Base-by-base conservation (phyloP, 2,329 filamentous ascomycete genomes). In the Claviceps paspali region DNA sequence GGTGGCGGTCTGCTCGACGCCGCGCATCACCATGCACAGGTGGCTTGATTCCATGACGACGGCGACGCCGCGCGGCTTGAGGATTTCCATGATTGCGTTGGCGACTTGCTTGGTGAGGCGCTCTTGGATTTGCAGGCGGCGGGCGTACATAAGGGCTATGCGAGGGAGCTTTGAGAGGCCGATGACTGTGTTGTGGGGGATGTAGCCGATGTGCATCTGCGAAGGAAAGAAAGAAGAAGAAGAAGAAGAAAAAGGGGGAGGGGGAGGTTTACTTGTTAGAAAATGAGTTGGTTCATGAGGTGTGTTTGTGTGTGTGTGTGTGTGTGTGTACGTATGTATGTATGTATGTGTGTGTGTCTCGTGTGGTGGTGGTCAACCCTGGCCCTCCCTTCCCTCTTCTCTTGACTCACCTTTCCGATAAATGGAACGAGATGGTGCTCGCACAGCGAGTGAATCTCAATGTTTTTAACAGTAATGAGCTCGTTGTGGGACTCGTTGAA, bases 171-270 rank as follows among this genome's bases (percentile, higher is more conserved):
- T 98, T 23, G 87, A 95, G 36, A 98, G 79, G 35, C 91, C 91
- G 43, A 98, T 85, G 36, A 98, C 87, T 41, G 87, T 78, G 54
- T 86, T 76, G 52, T 79, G 77, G 22, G 91, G 91, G 45, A 98
- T 96, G 61, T 98, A 98, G 41, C 87, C 91, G 49, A 98, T 96
- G 62, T 98, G 91, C 84, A 98, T 96, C 84, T 92, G 47, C 10
- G 12, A 6, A 9, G 14, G 18, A 19, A 10, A 30, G 29, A 19
- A 5, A 31, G 17, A 14, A 8, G 11, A 28, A 18, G 28, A 10
- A 10, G 15, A 18, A 17, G 15, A 18, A 29, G 4, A 29, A 30
- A 30, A 6, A n/a, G 26, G 1, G 26, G 8, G 21, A 22, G 21
- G 21, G 8, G 21, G 21, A 22, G 21, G 21, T 22, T 22, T 22